Evolutionary conservation across 768 basidiomycete species (phyloP).

Genomic region (Podaxis rugospora): DNA sequence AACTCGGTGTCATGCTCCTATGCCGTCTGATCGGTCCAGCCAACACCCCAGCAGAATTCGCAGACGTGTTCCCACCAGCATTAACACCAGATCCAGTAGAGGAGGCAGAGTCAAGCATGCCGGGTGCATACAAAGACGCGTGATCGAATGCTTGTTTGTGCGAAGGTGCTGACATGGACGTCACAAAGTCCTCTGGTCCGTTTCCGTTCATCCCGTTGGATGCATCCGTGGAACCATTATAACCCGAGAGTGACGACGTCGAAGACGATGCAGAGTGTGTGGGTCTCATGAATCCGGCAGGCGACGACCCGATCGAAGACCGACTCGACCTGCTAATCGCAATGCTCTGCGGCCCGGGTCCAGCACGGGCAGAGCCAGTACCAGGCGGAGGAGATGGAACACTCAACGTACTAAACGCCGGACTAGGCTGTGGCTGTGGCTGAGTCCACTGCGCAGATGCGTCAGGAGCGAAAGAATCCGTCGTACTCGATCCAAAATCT

Average conservation of each 20-base stretch:
- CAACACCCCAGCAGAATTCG: slow-evolving; percentile 21
- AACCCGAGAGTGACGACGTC: slow-evolving; percentile 24
- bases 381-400: slow-evolving; percentile 32
- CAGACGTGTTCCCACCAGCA: slow-evolving; percentile 19
- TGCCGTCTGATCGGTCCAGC: slow-evolving; percentile 66
- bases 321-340: slow-evolving; percentile 20
- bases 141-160: slow-evolving; percentile 68
- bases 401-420: slow-evolving; percentile 36
- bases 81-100: slow-evolving; percentile 15
- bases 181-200: slow-evolving; percentile 31
- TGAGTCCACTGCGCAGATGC: slow-evolving; percentile 32
- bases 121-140: slow-evolving; percentile 41
- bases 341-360: slow-evolving; percentile 15
- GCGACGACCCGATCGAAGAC: slow-evolving; percentile 20
- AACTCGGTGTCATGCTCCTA: slow-evolving; percentile 73
- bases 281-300: slow-evolving; percentile 23
- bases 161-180: slow-evolving; percentile 63
- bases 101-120: slow-evolving; percentile 27
- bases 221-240: background rate
- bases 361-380: no score
- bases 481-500: slow-evolving; percentile 15
- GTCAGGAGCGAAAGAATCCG: slow-evolving; percentile 12
- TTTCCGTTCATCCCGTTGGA: background rate
- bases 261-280: slow-evolving; percentile 23
- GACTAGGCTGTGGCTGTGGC: slow-evolving; percentile 29